These are phyloP conservation scores for Tolypocladium pustulatum DNA, from an alignment of 2,329 filamentous ascomycete genomes.

Conservation along the genomic window DNA sequence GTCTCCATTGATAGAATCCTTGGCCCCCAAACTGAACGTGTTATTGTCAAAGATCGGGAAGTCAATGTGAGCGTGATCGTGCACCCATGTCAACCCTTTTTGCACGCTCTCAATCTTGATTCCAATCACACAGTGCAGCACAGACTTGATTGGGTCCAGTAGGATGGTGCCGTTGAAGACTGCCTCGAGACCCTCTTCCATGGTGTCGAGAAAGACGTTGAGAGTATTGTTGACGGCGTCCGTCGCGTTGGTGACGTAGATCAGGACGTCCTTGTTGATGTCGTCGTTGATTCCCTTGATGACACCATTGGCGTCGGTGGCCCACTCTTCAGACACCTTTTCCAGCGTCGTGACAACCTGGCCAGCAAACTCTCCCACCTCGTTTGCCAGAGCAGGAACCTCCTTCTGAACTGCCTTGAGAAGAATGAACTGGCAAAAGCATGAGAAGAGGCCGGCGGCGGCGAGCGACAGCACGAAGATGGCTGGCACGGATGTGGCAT, in stretches of 20 bases:
- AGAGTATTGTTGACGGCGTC: constrained; percentile 75
- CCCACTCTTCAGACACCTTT: constrained; percentile 67
- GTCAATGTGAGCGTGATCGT: constrained; percentile 71
- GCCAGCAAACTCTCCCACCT: constrained; percentile 72
- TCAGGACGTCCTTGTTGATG: constrained; percentile 77
- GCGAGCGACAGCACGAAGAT: constrained; percentile 81
- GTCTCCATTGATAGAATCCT: constrained; percentile 47
- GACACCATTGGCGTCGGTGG: constrained; percentile 62
- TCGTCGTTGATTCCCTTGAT: constrained; percentile 61
- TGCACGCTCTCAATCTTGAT: constrained; percentile 80
- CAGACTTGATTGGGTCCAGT: constrained; percentile 64
- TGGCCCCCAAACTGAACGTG: constrained; percentile 73
- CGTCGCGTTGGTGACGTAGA: constrained; percentile 79
- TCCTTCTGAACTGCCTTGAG: constrained; percentile 62
- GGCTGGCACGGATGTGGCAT: constrained; percentile 74
- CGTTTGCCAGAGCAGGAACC: constrained; percentile 60
- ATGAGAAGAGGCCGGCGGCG: constrained; percentile 70
- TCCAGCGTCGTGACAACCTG: constrained; percentile 65
- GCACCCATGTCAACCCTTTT: constrained; percentile 86
- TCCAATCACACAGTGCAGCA: constrained; percentile 78
- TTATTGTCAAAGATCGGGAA: constrained; percentile 72
- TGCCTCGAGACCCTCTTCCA: constrained; percentile 59
- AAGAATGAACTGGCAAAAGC: constrained; percentile 73
- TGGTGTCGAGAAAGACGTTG: constrained; percentile 69
- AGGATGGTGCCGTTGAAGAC: constrained; percentile 79